Percentiles rank a stretch among this genome's conserved stretches.
phyloP scores from a whole-genome alignment of 768 basidiomycete genomes.

The Pulveroboletus frians region DNA sequence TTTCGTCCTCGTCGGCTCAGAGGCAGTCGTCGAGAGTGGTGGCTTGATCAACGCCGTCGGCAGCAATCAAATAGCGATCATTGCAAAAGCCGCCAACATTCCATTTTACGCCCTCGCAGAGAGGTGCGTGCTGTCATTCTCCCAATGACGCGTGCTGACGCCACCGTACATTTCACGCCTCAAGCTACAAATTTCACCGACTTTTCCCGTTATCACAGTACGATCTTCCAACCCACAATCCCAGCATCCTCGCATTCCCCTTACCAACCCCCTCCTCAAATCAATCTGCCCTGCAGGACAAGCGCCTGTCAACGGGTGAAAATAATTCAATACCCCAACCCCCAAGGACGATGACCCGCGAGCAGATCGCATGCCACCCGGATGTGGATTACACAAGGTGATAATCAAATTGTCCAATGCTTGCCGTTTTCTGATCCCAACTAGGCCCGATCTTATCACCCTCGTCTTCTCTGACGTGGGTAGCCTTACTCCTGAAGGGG shows the following conservation, averaged over 20 bases:
- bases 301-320: conserved; percentile 5
- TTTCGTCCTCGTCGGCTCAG: conserved; percentile 93
- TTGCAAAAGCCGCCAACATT: conserved; percentile 90
- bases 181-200: conserved; percentile 95
- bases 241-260: conserved; percentile 69
- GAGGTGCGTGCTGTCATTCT: conserved; percentile 47
- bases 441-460: conserved; percentile 86
- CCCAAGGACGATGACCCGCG: conserved; percentile 56
- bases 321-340: conserved; percentile 1
- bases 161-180: conserved; percentile 18
- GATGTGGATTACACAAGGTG: conserved; percentile 93
- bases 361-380: conserved; percentile 79
- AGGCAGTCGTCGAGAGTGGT: conserved; percentile 97
- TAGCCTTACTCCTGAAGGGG: conserved; percentile 85
- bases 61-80: conserved; percentile 94
- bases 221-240: conserved; percentile 79
- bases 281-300: conserved; percentile 1
- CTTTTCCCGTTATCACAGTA: conserved; percentile 91
- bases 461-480: conserved; percentile 94
- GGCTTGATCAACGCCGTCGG: conserved; percentile 90
- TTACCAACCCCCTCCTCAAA: conserved; percentile 23
- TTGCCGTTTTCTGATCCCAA: conserved; percentile 22
- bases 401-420: conserved; percentile 16
- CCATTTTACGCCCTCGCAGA: conserved; percentile 96
- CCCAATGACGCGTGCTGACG: conserved; percentile 17